Conservation (phyloP, 768 basidiomycete genomes). For the Crucibulum laeve region DNA sequence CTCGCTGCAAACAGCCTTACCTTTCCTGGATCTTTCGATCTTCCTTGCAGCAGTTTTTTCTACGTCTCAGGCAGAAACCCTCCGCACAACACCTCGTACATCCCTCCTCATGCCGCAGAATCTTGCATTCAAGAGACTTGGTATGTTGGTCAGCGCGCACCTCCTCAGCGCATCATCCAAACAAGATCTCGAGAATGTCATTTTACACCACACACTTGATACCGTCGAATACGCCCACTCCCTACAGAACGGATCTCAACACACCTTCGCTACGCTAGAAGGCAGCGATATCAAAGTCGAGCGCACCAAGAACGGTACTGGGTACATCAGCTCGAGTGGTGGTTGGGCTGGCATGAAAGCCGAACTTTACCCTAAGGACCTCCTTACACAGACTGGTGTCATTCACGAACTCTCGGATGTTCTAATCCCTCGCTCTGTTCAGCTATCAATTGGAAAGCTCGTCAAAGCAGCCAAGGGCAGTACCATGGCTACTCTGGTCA, state of each 20-base stretch:
- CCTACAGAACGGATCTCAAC: slow-evolving; percentile 60
- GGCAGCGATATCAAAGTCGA: slow-evolving; percentile 78
- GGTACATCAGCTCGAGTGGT: slow-evolving; percentile 62
- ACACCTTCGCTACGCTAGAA: slow-evolving; percentile 78
- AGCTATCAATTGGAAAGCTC: slow-evolving; percentile 86
- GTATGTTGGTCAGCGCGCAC: slow-evolving; percentile 79
- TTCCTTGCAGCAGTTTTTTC: slow-evolving; percentile 92
- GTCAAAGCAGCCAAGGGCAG: slow-evolving; percentile 83
- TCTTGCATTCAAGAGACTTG: slow-evolving; percentile 82
- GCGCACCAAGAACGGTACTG: slow-evolving; percentile 44
- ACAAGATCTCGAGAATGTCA: slow-evolving; percentile 74
- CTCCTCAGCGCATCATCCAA: slow-evolving; percentile 77
- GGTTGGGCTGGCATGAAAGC: slow-evolving; percentile 75
- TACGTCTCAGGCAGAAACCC: slow-evolving; percentile 68
- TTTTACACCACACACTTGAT: slow-evolving; percentile 83
- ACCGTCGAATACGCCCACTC: slow-evolving; percentile 68
- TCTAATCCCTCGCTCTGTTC: slow-evolving; percentile 81
- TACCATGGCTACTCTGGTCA: slow-evolving; percentile 83
- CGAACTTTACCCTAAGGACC: slow-evolving; percentile 52
- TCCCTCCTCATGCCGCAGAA: slow-evolving; percentile 89
- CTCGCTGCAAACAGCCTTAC: slow-evolving; percentile 75
- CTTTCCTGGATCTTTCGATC: slow-evolving; percentile 79
- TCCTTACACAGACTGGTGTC: slow-evolving; percentile 85
- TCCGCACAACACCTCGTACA: slow-evolving; percentile 62
- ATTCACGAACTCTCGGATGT: slow-evolving; percentile 86